These are phyloP conservation scores for Lanmaoa pseudosensibilis DNA, from an alignment of 768 basidiomycete species.

Conservation along the genomic window DNA sequence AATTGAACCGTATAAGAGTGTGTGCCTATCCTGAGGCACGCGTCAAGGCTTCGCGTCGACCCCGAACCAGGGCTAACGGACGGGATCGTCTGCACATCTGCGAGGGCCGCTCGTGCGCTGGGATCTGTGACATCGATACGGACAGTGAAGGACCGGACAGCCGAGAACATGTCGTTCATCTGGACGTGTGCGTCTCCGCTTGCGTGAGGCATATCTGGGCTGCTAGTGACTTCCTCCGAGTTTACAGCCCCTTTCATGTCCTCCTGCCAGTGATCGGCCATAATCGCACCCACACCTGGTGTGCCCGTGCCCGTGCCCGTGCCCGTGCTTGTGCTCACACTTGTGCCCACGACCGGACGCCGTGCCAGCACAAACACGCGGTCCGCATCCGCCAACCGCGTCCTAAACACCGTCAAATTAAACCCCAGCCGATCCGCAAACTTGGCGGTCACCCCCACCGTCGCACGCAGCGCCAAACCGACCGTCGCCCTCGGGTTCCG, in stretches of 20 bases:
- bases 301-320: neutral
- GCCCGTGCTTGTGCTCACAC: neutral
- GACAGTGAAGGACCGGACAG: constrained; percentile 11
- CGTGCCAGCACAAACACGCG: constrained; percentile 21
- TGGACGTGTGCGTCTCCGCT: constrained; percentile 6
- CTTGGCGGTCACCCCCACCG: neutral
- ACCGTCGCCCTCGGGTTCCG: constrained; percentile 10
- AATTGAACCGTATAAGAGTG: constrained; percentile 32
- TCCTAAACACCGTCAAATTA: constrained; percentile 19
- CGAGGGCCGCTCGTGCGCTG: constrained; percentile 12
- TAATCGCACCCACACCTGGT: neutral
- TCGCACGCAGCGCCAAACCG: constrained; percentile 18
- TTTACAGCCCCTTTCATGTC: neutral
- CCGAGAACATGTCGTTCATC: constrained; percentile 11
- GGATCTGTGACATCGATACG: constrained; percentile 25
- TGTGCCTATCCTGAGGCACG: constrained; percentile 12
- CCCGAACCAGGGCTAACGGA: neutral
- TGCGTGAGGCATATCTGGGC: neutral
- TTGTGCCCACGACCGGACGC: constrained; percentile 10
- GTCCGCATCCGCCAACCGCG: constrained; percentile 8
- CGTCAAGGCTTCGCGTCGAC: neutral
- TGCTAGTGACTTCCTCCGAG: neutral
- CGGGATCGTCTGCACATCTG: constrained; percentile 3
- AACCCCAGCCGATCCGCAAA: constrained; percentile 13
- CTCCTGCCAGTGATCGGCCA: constrained; percentile 6